Evolutionary conservation across 345 rosid species (phyloP), one percentile per base, ranked within the genome.

Genomic region (Atalantia buxifolia): DNA sequence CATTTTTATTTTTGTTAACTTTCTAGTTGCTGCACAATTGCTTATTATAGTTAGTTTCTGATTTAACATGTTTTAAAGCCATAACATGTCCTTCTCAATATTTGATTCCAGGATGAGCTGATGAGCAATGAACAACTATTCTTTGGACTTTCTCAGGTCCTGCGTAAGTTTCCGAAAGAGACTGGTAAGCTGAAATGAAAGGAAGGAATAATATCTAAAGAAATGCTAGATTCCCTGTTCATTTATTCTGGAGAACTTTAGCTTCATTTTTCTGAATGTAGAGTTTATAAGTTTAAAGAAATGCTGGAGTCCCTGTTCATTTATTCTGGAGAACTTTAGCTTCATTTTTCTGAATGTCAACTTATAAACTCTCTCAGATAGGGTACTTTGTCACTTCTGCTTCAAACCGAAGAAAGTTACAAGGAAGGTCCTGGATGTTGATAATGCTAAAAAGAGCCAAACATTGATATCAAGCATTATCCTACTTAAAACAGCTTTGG

Each of bases 321-420:
- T 22, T n/a, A 38, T 79, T 76, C 69, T 62, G 74, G 76, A 72
- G 77, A 70, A 76, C 67, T 72, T 74, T 53, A 67, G 42, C 80
- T 79, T 35, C 66, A 66, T 79, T 77, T 48, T 35, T 76, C 61
- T 77, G 56, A 81, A 65, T 57, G 75, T 60, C 48, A 79, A 25
- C 55, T 42, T 76, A 45, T 67, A 71, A 77, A 59, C 76, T 77
- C 59, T 70, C 78, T 74, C 92, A 95, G 99, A 95, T 85, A 87
- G 97, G 76, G 94, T 95, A 48, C 98, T 93, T 72, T 95, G 99
- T 86, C 94, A 95, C 83, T 95, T 95, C 91, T 95, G 99, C 93
- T 95, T 91, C 86, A 95, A 92, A 93, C 91, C 89, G 57, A 93
- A 88, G 86, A 95, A 88, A 86, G 91, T 95, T 76, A 86, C 93